phyloP scores from a whole-genome alignment of 352 stramenopile genomes.

The Pythium myriotylum region DNA sequence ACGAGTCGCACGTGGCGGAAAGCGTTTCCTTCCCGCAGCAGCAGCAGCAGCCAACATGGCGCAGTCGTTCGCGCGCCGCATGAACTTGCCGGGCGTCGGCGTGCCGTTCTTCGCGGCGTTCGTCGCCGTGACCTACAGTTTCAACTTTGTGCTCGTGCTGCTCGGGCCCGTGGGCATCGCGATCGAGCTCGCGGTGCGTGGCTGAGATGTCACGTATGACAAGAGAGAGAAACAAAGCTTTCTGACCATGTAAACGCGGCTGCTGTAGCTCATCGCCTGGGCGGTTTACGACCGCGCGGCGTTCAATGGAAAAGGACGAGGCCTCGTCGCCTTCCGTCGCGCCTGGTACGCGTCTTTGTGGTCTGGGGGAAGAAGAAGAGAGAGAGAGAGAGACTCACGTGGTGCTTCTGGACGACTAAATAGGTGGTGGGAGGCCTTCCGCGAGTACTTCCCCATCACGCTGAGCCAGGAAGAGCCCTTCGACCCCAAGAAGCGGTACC shows the following conservation, averaged over 20 bases:
- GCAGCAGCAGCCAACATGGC: too few species aligned
- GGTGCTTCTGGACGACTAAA: too few species aligned
- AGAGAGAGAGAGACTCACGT: not conserved
- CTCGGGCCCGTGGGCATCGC: slow-evolving; percentile 32
- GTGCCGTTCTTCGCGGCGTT: slow-evolving; percentile 26
- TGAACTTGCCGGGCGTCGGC: slow-evolving; percentile 20
- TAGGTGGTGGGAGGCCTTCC: slow-evolving; percentile 47
- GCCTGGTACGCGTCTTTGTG: slow-evolving; percentile 26
- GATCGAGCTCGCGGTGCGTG: slow-evolving; percentile 29
- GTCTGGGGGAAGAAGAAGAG: not conserved
- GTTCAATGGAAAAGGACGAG: slow-evolving; percentile 46
- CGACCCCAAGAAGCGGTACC: slow-evolving; percentile 34
- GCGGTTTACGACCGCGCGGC: slow-evolving; percentile 38
- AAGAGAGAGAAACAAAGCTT: too few species aligned
- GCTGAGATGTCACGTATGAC: not conserved
- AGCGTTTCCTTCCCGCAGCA: not conserved
- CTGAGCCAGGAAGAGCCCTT: slow-evolving; percentile 46
- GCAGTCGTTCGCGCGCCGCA: slow-evolving; percentile 15
- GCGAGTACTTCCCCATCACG: slow-evolving; percentile 44
- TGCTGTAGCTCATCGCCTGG: slow-evolving; percentile 43
- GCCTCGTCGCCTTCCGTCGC: slow-evolving; percentile 32
- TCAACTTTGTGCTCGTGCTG: slow-evolving; percentile 36
- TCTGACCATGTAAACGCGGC: too few species aligned
- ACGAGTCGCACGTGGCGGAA: too few species aligned
- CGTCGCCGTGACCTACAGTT: slow-evolving; percentile 9